Percentiles rank a stretch among this genome's conserved stretches.
phyloP scores from a whole-genome alignment of 1,284 basidiomycete species.

The Flammula alnicola region DNA sequence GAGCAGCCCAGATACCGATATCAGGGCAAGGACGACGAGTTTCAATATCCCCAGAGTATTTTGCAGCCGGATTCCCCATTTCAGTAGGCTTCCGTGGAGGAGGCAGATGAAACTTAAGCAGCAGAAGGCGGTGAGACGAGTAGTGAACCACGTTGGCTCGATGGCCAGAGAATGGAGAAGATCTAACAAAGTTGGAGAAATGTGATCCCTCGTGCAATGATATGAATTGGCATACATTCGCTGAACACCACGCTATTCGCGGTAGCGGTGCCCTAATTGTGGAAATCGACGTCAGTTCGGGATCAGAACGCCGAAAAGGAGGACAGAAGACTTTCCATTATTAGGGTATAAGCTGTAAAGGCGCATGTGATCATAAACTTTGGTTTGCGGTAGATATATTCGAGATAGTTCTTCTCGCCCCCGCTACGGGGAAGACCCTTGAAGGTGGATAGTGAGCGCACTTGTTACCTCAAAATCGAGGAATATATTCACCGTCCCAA shows the following conservation, averaged over 20 bases:
- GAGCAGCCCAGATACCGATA: slow-evolving; percentile 64
- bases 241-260: slow-evolving; percentile 67
- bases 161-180: slow-evolving; percentile 52
- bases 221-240: slow-evolving; percentile 52
- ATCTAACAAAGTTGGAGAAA: slow-evolving; percentile 41
- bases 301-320: not conserved
- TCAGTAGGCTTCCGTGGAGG: slow-evolving; percentile 59
- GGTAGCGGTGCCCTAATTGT: slow-evolving; percentile 54
- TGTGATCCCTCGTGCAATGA: not conserved
- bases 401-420: slow-evolving; percentile 80
- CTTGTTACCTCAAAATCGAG: not conserved
- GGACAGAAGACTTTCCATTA: slow-evolving; percentile 50
- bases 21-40: slow-evolving; percentile 57
- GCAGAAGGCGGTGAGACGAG: slow-evolving; percentile 55
- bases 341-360: slow-evolving; percentile 63
- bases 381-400: slow-evolving; percentile 69
- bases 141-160: slow-evolving; percentile 48
- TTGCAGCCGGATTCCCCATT: slow-evolving; percentile 66
- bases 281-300: not conserved
- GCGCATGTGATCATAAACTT: slow-evolving; percentile 63
- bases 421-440: slow-evolving; percentile 72
- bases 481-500: slow-evolving; percentile 60
- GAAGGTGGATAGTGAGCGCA: not conserved
- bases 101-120: slow-evolving; percentile 62
- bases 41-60: slow-evolving; percentile 72